These are phyloP conservation scores for Tuber magnatum DNA, from an alignment of 495 filamentous ascomycete genomes.

Conservation along the genomic window DNA sequence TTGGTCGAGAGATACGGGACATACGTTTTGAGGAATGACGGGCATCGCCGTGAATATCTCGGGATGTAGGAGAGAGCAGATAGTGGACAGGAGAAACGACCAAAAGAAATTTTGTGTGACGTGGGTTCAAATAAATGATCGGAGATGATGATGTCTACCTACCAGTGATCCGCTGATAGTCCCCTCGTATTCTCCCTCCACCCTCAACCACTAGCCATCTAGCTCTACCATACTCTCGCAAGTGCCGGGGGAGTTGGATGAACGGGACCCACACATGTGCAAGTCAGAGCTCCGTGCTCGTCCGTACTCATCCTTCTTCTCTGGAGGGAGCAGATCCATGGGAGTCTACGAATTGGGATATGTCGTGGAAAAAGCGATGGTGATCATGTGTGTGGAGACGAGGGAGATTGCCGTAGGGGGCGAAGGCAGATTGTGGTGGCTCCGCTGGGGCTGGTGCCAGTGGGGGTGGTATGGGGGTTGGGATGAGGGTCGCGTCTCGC, in stretches of 20 bases:
- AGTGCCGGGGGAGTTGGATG: conserved; percentile 10
- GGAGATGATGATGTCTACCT: conserved; percentile 31
- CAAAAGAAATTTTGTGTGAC: conserved; percentile 17
- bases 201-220: conserved; percentile 17
- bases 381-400: conserved; percentile 24
- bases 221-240: conserved; percentile 13
- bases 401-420: conserved; percentile 16
- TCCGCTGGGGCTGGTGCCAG: conserved; percentile 36
- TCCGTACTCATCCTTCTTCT: conserved; percentile 22
- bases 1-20: conserved; percentile 15
- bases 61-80: conserved; percentile 25
- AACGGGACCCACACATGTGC: conserved; percentile 25
- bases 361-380: conserved; percentile 5
- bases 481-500: conserved; percentile 27
- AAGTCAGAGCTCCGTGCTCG: conserved; percentile 40
- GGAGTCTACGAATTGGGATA: conserved; percentile 5
- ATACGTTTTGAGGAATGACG: conserved; percentile 24
- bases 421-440: conserved; percentile 27
- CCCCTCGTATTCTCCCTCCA: conserved; percentile 15
- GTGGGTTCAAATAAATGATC: conserved; percentile 28
- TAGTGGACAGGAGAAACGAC: conserved; percentile 5
- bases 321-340: conserved; percentile 1
- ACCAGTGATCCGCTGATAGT: conserved; percentile 25
- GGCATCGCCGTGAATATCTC: conserved; percentile 14
- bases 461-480: conserved; percentile 8